Evolutionary conservation across 331 rosid genomes (phyloP).

Genomic region (Rhamnella rubrinervis): DNA sequence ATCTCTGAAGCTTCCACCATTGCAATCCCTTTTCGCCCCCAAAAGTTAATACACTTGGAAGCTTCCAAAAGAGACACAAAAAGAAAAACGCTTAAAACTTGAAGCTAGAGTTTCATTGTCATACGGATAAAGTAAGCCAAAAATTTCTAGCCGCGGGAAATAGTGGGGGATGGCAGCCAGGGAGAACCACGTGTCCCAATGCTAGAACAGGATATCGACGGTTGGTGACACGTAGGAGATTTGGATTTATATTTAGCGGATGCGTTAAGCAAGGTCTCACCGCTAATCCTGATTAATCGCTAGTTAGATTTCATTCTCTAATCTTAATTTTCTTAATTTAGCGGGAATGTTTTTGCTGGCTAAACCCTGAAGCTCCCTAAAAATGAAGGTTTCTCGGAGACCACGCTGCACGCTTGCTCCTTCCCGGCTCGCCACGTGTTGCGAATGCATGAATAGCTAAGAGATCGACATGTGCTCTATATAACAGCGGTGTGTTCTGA

Average conservation of each 20-base stretch:
- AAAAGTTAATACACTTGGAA: not conserved
- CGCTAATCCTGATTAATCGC: conserved; percentile 27
- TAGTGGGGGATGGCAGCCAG: not conserved
- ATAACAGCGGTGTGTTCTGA: not conserved
- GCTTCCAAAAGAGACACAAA: not conserved
- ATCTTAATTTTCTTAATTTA: not conserved
- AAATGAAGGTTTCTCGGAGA: not conserved
- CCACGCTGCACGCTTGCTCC: conserved; percentile 10
- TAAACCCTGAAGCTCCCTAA: no score
- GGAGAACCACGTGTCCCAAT: conserved; percentile 35
- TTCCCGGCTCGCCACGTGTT: conserved; percentile 17
- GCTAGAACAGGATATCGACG: conserved; percentile 24
- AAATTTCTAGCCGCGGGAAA: not conserved
- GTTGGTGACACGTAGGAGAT: conserved; percentile 42
- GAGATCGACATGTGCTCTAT: not conserved
- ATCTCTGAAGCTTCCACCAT: conserved; percentile 40
- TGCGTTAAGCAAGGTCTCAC: conserved; percentile 15
- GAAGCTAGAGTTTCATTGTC: not conserved
- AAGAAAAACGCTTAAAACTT: not conserved
- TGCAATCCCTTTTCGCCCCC: not conserved
- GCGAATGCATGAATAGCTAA: not conserved
- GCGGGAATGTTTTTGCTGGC: conserved; percentile 19
- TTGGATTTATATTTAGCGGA: conserved; percentile 16
- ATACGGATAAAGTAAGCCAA: not conserved
- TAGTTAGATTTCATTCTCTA: not conserved